Evolutionary conservation across 768 basidiomycete genomes (phyloP).

Genomic region (Rhizopogon vinicolor): DNA sequence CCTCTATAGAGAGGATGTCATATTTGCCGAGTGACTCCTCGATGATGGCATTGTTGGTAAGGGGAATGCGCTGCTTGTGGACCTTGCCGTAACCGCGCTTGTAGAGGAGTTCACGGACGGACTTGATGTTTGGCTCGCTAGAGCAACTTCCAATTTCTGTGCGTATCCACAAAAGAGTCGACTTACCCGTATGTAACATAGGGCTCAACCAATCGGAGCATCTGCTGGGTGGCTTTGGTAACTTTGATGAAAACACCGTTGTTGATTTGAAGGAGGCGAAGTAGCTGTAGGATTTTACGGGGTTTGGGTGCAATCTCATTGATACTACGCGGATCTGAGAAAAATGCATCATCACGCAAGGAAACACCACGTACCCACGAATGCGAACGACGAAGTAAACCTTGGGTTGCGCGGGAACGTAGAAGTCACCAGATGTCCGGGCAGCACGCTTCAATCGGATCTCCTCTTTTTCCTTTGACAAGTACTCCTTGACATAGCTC

Average conservation of each 20-base stretch:
- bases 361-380: slow-evolving; percentile 67
- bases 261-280: slow-evolving; percentile 99
- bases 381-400: slow-evolving; percentile 98
- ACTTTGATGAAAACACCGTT: slow-evolving; percentile 98
- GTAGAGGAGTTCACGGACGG: slow-evolving; percentile 96
- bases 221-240: slow-evolving; percentile 93
- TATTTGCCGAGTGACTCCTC: slow-evolving; percentile 87
- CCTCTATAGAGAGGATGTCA: slow-evolving; percentile 96
- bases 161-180: neutral
- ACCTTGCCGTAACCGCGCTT: slow-evolving; percentile 99
- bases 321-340: slow-evolving; percentile 57
- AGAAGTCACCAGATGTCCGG: slow-evolving; percentile 90
- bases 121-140: slow-evolving; percentile 95
- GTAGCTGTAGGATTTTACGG: slow-evolving; percentile 97
- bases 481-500: slow-evolving; percentile 96
- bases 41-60: slow-evolving; percentile 90
- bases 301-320: slow-evolving; percentile 99
- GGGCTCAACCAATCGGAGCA: slow-evolving; percentile 96
- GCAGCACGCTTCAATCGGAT: slow-evolving; percentile 92
- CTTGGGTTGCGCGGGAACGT: slow-evolving; percentile 95
- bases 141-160: slow-evolving; percentile 2
- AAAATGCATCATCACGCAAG: slow-evolving; percentile 6
- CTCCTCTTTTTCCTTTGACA: slow-evolving; percentile 90
- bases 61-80: slow-evolving; percentile 94
- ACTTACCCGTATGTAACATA: slow-evolving; percentile 94